These are phyloP conservation scores for Spizellomyces sp. DNA, from an alignment of 192 early-diverging fungal species.

Conservation along the genomic window DNA sequence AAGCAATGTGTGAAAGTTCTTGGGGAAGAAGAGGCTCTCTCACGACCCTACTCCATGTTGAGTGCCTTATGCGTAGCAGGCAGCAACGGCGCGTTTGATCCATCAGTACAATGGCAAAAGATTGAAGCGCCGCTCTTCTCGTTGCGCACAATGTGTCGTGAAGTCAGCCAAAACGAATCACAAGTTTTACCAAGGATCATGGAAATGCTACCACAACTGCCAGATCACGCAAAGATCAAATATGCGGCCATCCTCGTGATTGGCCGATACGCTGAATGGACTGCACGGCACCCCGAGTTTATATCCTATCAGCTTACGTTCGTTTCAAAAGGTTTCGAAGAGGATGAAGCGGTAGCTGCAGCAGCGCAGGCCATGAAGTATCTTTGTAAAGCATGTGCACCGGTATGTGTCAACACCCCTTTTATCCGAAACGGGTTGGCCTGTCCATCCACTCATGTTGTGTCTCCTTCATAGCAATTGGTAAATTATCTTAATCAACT, in stretches of 20 bases:
- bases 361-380: conserved; percentile 85
- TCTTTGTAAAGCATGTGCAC: conserved; percentile 87
- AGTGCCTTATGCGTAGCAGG: conserved; percentile 23
- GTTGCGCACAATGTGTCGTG: conserved; percentile 89
- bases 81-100: conserved; percentile 34
- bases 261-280: conserved; percentile 95
- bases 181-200: conserved; percentile 88
- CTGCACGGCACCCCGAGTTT: conserved; percentile 80
- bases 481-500: conserved; percentile 78
- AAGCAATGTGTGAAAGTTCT: conserved; percentile 91
- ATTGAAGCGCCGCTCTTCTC: conserved; percentile 96
- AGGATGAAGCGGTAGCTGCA: conserved; percentile 81
- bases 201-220: conserved; percentile 82
- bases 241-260: conserved; percentile 97
- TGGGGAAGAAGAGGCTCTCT: conserved; percentile 74
- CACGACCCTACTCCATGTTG: conserved; percentile 64
- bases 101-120: conserved; percentile 79
- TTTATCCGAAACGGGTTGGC: no score
- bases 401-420: conserved; percentile 53
- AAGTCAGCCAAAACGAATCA: conserved; percentile 70
- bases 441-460: background rate
- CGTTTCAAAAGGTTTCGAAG: conserved; percentile 88
- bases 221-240: conserved; percentile 89
- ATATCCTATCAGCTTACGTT: conserved; percentile 91
- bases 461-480: conserved; percentile 54